Conservation (phyloP, 495 filamentous ascomycete genomes). For the Hypoxylon cercidicola region DNA sequence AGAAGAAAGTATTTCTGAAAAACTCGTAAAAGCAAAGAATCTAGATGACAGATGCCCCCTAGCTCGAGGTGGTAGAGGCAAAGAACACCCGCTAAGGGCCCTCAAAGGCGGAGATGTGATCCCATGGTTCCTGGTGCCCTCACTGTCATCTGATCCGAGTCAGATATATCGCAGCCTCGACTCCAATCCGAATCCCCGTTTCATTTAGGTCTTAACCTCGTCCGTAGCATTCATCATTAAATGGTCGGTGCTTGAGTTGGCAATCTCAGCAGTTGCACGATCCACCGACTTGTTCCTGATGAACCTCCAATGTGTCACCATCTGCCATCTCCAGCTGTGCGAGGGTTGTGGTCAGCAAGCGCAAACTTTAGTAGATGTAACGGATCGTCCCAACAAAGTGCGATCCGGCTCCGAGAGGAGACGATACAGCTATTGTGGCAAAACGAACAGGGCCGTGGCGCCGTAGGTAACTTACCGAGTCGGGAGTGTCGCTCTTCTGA, state of each 20-base stretch:
- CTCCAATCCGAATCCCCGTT: slow-evolving; percentile 21
- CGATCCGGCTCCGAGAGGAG: background rate
- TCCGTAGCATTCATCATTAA: background rate
- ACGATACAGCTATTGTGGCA: background rate
- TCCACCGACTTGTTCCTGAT: slow-evolving; percentile 96
- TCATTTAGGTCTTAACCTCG: slow-evolving; percentile 10
- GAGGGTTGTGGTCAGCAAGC: slow-evolving; percentile 17
- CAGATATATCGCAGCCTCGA: slow-evolving; percentile 20
- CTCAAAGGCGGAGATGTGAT: slow-evolving; percentile 24
- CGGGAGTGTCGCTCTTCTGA: slow-evolving; percentile 86
- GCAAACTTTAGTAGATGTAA: slow-evolving; percentile 3
- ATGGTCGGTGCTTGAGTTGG: slow-evolving; percentile 1
- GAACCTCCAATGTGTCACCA: slow-evolving; percentile 96
- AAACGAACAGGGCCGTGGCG: background rate
- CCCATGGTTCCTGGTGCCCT: slow-evolving; percentile 13
- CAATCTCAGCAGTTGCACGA: slow-evolving; percentile 51
- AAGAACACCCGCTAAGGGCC: slow-evolving; percentile 3
- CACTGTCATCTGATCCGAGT: slow-evolving; percentile 19
- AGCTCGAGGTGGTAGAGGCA: slow-evolving; percentile 12
- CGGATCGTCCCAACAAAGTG: no score
- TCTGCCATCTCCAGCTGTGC: slow-evolving; percentile 93
- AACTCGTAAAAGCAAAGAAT: slow-evolving; percentile 34
- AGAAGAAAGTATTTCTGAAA: slow-evolving; percentile 38
- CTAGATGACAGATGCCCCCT: slow-evolving; percentile 33
- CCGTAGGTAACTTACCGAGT: slow-evolving; percentile 73